Evolutionary conservation across 164 flowering plant species (phyloP).

Genomic region (Litsea cubeba): DNA sequence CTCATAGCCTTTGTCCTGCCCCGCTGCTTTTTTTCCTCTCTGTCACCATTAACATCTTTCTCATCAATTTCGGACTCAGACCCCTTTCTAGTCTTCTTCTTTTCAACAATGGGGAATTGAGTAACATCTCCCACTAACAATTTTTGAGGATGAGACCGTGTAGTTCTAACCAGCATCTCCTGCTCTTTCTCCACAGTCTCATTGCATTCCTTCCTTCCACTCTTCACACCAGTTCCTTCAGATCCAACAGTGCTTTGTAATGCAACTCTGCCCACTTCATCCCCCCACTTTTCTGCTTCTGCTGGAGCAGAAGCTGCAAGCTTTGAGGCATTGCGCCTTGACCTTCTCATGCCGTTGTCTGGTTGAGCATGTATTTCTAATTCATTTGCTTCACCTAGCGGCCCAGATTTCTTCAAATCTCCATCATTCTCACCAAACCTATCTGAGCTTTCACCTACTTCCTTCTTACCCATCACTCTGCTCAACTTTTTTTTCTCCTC

Average conservation of each 20-base stretch:
- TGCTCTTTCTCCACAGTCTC: no score
- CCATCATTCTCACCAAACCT: not conserved
- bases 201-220: no score
- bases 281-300: not conserved
- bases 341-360: not conserved
- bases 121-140: not conserved
- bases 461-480: no score
- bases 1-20: not conserved
- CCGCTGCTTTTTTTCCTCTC: not conserved
- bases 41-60: not conserved
- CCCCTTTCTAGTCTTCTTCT: slow-evolving; percentile 10
- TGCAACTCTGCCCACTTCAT: not conserved
- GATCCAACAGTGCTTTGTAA: no score
- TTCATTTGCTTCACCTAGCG: no score
- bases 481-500: not conserved
- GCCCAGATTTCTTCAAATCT: not conserved
- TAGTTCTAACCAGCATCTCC: no score
- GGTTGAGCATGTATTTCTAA: not conserved
- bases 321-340: not conserved
- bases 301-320: not conserved
- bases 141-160: no score
- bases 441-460: not conserved
- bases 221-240: no score
- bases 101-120: not conserved
- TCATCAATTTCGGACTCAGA: not conserved